Percentiles rank a stretch among this genome's conserved stretches.
Conservation (phyloP, 2,329 filamentous ascomycete genomes). For the Alternaria conjuncta region DNA sequence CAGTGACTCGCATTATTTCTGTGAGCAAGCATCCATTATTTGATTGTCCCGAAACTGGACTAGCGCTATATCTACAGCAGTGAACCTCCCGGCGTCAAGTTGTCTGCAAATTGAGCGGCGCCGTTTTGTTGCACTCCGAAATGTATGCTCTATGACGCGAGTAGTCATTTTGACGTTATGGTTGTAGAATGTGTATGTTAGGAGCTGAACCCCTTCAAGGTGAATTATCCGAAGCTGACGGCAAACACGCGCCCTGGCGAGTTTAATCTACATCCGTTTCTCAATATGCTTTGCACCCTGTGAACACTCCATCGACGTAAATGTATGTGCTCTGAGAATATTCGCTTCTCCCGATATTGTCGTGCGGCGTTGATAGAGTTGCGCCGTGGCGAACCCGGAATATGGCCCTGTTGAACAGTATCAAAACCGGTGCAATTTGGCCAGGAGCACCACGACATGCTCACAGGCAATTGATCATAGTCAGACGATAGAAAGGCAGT, state of each 20-base stretch:
- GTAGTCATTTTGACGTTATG: not conserved
- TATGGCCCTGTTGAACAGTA: not conserved
- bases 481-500: not conserved
- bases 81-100: not conserved
- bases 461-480: not conserved
- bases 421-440: not conserved
- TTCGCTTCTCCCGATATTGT: not conserved
- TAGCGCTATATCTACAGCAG: not conserved
- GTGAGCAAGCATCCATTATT: not conserved
- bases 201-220: not conserved
- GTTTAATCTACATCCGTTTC: not conserved
- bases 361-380: not conserved
- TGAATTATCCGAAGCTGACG: not conserved
- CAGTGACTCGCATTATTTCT: not conserved
- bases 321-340: not conserved
- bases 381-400: not conserved
- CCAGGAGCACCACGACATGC: not conserved
- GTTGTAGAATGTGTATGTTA: not conserved
- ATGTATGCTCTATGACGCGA: not conserved
- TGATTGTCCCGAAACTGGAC: not conserved
- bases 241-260: not conserved
- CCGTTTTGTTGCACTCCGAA: slow-evolving; percentile 1
- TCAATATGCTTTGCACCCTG: not conserved
- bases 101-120: not conserved
- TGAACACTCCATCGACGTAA: not conserved